These are phyloP conservation scores for Kuraishia borneana DNA, from an alignment of 805 yeast genomes.

Conservation along the genomic window DNA sequence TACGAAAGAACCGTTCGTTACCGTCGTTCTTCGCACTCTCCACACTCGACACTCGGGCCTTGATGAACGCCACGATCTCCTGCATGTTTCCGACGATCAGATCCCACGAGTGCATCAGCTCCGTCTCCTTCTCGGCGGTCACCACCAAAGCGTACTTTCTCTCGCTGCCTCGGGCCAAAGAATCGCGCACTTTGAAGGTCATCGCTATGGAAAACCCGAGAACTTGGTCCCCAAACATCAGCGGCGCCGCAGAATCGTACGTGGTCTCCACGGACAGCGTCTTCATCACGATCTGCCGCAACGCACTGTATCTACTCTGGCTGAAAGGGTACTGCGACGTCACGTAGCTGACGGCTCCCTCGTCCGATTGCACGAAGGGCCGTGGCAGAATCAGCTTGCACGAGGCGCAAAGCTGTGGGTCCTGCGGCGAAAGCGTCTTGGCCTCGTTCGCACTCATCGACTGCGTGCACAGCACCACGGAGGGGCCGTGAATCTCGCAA, in stretches of 20 bases:
- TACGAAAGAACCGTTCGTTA: conserved; percentile 45
- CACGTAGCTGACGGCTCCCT: conserved; percentile 20
- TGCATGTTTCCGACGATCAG: conserved; percentile 28
- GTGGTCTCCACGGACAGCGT: conserved; percentile 59
- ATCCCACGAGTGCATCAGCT: conserved; percentile 44
- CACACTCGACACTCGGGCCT: conserved; percentile 14
- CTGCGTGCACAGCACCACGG: conserved; percentile 55
- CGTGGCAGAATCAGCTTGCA: conserved; percentile 47
- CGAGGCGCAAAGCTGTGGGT: conserved; percentile 38
- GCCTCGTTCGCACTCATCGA: conserved; percentile 11
- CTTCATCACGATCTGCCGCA: conserved; percentile 51
- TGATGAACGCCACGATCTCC: conserved; percentile 28
- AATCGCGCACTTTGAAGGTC: conserved; percentile 52
- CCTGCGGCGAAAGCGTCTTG: conserved; percentile 21
- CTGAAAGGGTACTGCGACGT: conserved; percentile 54
- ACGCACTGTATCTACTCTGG: conserved; percentile 36
- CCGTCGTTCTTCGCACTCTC: conserved; percentile 17
- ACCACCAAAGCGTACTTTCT: conserved; percentile 54
- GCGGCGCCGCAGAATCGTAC: conserved; percentile 44
- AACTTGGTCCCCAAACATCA: conserved; percentile 50
- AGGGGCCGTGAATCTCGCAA: conserved; percentile 73
- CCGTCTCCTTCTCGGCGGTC: conserved; percentile 41
- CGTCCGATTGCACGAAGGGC: conserved; percentile 7
- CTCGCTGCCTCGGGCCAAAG: conserved; percentile 65
- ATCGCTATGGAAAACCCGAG: conserved; percentile 51